Evolutionary conservation across 1,139 yeast species (phyloP).

Genomic region (Citeromyces hawaiiensis): DNA sequence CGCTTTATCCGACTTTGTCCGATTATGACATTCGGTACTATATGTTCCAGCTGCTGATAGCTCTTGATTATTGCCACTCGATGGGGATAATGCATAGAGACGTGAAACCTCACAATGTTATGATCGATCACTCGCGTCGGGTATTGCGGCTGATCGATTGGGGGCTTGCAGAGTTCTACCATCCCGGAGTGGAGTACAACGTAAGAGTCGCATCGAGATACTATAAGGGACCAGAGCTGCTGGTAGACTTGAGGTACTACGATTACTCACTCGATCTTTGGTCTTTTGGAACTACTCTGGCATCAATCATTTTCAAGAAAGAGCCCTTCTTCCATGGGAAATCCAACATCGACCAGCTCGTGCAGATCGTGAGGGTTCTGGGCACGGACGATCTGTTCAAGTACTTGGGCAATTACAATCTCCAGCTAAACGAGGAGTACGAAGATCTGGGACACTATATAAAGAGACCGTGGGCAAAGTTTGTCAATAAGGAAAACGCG

Average conservation of each 20-base stretch:
- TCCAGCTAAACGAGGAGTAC: slow-evolving; percentile 63
- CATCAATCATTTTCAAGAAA: slow-evolving; percentile 61
- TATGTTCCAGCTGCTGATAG: slow-evolving; percentile 54
- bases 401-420: slow-evolving; percentile 48
- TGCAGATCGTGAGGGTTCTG: slow-evolving; percentile 63
- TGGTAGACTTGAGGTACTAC: slow-evolving; percentile 61
- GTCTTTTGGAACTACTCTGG: slow-evolving; percentile 76
- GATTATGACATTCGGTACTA: slow-evolving; percentile 55
- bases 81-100: slow-evolving; percentile 81
- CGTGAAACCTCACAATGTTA: slow-evolving; percentile 75
- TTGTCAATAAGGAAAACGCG: slow-evolving; percentile 62
- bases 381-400: slow-evolving; percentile 57
- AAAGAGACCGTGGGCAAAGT: slow-evolving; percentile 79
- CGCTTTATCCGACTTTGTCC: slow-evolving; percentile 54
- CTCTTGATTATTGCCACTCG: slow-evolving; percentile 65
- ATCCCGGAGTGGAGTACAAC: slow-evolving; percentile 65
- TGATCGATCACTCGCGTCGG: slow-evolving; percentile 59
- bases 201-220: slow-evolving; percentile 74
- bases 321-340: slow-evolving; percentile 76
- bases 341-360: slow-evolving; percentile 67
- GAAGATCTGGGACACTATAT: slow-evolving; percentile 72
- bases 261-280: slow-evolving; percentile 71
- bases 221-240: slow-evolving; percentile 70
- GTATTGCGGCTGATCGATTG: slow-evolving; percentile 65
- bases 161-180: slow-evolving; percentile 80